Evolutionary conservation across 257 asterid species (phyloP).

Genomic region (Rauvolfia tetraphylla): DNA sequence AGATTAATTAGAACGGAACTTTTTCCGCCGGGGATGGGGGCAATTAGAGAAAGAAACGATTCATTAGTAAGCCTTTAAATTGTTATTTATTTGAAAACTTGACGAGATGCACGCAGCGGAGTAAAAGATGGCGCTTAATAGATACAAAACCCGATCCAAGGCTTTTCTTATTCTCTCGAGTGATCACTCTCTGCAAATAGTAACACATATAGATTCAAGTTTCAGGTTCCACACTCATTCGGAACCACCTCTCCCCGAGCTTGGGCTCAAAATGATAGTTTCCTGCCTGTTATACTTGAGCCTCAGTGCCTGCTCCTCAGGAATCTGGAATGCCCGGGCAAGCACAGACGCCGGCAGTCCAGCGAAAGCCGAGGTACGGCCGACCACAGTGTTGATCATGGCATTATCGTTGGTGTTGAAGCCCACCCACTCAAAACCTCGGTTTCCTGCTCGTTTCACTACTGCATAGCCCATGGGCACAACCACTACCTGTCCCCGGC

Average conservation of each 20-base stretch:
- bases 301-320: constrained; percentile 55
- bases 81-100: no score
- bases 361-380: constrained; percentile 59
- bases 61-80: no score
- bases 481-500: constrained; percentile 50
- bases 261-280: constrained; percentile 39
- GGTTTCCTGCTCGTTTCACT: constrained; percentile 55
- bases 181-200: no score
- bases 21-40: no score
- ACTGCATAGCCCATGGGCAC: constrained; percentile 65
- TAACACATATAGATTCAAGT: neutral
- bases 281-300: constrained; percentile 49
- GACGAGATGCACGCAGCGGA: neutral
- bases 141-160: neutral
- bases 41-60: no score
- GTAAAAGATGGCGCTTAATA: neutral
- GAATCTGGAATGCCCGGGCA: constrained; percentile 39
- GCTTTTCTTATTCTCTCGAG: neutral
- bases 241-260: constrained; percentile 21
- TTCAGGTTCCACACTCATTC: constrained; percentile 11
- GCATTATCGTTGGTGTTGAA: constrained; percentile 71
- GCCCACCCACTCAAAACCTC: constrained; percentile 60
- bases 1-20: no score
- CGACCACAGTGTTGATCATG: constrained; percentile 58
- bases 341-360: constrained; percentile 55